Evolutionary conservation across 805 yeast genomes (phyloP), one percentile per base, ranked within the genome.

Genomic region (Kazachstania taianensis): DNA sequence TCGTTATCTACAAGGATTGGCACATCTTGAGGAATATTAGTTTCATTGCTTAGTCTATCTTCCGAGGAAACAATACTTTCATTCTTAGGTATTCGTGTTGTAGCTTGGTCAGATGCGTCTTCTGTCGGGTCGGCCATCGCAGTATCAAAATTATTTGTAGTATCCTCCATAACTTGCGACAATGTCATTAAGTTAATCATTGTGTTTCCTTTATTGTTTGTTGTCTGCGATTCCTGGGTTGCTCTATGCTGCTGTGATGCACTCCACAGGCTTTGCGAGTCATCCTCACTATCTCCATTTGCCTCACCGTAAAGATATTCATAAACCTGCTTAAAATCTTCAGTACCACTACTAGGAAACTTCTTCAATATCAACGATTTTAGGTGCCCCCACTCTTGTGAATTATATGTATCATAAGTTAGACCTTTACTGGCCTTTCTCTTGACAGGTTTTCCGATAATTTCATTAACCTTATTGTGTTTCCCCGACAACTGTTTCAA

Each of bases 401-500:
- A 46, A 32, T 50, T 50, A 40, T 53, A 57, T 1, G 51, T 50
- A 26, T 54, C 54, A 35, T 33, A 43, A 14, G 18, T 30, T 4
- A 23, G 7, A 5, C 18, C 9, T 18, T 27, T 19, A 4, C 32
- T 32, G 4, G 17, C 28, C 7, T 30, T 36, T 10, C 18, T 13
- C 13, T 18, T 32, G 10, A 25, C 14, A 10, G 18, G 35, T 4
- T 27, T 30, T 15, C 32, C 41, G 4, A 53, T 34, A 28, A 55
- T 43, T 30, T 54, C 54, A 31, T 44, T 47, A 2, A 54, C 46
- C 35, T 57, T 57, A 14, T 36, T 39, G 22, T 50, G 49, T 28
- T 57, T 57, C 2, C 61, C 62, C 5, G 61, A 56, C n/a, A 57
- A 34, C 24, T 48, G 45, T 20, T 45, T 43, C 28, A 52, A 22